Conservation (phyloP, 495 filamentous ascomycete species). For the Durotheca rogersii region DNA sequence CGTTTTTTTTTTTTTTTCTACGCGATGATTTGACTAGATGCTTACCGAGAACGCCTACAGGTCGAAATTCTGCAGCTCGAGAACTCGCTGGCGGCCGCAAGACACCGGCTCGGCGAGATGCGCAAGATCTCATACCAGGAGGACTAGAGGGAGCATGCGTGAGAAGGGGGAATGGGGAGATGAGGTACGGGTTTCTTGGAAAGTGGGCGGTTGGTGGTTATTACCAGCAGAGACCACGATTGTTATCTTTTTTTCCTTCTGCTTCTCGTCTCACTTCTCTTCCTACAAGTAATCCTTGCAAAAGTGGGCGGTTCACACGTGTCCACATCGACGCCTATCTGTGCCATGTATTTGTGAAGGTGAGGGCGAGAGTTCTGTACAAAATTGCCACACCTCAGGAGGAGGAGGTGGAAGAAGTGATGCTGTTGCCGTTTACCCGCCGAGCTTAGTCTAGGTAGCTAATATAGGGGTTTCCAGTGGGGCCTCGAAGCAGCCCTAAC, state of each 20-base stretch:
- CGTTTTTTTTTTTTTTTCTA: conserved; percentile 20
- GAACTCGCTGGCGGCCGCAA: conserved; percentile 77
- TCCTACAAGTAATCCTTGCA: too few species aligned
- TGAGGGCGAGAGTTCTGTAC: not conserved
- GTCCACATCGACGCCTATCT: too few species aligned
- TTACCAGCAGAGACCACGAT: too few species aligned
- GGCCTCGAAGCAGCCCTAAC: too few species aligned
- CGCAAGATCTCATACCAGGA: conserved; percentile 97
- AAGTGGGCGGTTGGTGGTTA: too few species aligned
- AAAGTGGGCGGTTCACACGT: too few species aligned
- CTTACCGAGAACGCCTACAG: conserved; percentile 47
- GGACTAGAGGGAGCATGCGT: conserved; percentile 50
- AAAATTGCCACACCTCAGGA: not conserved
- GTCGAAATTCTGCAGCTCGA: conserved; percentile 97
- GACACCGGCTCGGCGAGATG: conserved; percentile 92
- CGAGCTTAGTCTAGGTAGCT: too few species aligned
- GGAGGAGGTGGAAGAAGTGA: too few species aligned
- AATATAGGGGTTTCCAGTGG: not conserved
- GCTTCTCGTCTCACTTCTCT: too few species aligned
- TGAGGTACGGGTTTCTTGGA: too few species aligned
- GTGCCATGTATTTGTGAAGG: not conserved
- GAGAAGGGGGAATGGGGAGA: not conserved
- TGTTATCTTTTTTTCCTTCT: not conserved
- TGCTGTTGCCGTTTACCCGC: too few species aligned
- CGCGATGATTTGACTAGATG: not conserved